Evolutionary conservation across 148 eudicot species (phyloP), one percentile per base, ranked within the genome.

Genomic region (Arbutus unedo): DNA sequence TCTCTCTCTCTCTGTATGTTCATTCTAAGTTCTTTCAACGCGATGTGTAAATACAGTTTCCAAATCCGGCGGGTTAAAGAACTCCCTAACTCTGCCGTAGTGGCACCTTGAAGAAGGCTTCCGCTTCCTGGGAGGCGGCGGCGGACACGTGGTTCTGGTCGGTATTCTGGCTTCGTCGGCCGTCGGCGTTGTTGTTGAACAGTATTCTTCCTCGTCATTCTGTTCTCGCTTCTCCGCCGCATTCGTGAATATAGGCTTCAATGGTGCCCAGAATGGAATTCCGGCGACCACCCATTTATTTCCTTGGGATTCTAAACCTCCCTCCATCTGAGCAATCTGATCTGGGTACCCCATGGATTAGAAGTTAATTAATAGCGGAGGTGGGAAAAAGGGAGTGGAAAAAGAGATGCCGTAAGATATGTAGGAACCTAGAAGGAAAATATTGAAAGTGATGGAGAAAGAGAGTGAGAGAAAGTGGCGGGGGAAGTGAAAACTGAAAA

Each of bases 111-210:
- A 81, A 23, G 86, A 41, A 23, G 91, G 53, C 70, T 83, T 85
- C 19, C 90, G 87, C 89, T 91, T 93, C 83, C 89, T 89, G 43
- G 96, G 96, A 1, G 96, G 87, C 1, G 55, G 66, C 15, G 87
- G 87, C 14, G 96, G 96, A 62, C 92, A 88, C 48, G 81, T 6
- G 49, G 85, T 11, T n/a, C 25, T 85, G 57, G 85, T 90, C 56
- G 90, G 88, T 83, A 93, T 89, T 78, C 83, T 90, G 19, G 94
- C 78, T 48, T 81, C 96, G 38, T 81, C 77, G 18, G 87, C 84
- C 11, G 89, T 93, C 19, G 96, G 94, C 0, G 94, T 93, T 3
- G 89, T 90, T 3, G 85, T 25, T 2, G 41, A 79, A 19, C 76
- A 6, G 18, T 79, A 83, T 2, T 82, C 88, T 3, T 83, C 93